These are phyloP conservation scores for Ascobolus immersus DNA, from an alignment of 495 filamentous ascomycete species.

Conservation along the genomic window DNA sequence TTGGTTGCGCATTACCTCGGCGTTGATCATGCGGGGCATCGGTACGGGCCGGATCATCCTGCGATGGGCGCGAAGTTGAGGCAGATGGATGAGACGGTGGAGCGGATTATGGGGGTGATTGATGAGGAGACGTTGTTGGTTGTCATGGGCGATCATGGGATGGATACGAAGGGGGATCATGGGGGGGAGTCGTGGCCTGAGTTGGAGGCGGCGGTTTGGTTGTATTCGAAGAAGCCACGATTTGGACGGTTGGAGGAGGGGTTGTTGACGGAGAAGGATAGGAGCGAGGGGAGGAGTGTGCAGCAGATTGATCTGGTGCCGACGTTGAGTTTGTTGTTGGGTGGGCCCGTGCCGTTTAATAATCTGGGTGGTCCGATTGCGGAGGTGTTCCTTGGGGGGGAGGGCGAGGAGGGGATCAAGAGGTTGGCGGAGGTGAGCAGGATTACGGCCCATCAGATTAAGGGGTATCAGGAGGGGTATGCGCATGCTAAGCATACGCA, in stretches of 20 bases:
- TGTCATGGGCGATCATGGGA: conserved; percentile 95
- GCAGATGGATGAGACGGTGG: conserved; percentile 70
- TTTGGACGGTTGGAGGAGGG: conserved; percentile 52
- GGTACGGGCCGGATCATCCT: conserved; percentile 78
- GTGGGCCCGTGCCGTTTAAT: conserved; percentile 86
- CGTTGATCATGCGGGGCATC: conserved; percentile 89
- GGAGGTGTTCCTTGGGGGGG: conserved; percentile 58
- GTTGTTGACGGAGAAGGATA: conserved; percentile 44
- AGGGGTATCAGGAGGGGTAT: conserved; percentile 57
- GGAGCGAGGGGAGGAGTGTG: conserved; percentile 32
- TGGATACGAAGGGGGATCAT: conserved; percentile 93
- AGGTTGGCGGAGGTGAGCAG: conserved; percentile 52
- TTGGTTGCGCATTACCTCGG: conserved; percentile 82
- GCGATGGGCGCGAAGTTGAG: conserved; percentile 74
- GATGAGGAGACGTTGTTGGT: conserved; percentile 74
- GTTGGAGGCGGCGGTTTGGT: conserved; percentile 84
- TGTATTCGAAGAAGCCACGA: conserved; percentile 67
- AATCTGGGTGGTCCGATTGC: conserved; percentile 89
- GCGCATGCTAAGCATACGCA: conserved; percentile 17
- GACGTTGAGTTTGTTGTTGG: conserved; percentile 62
- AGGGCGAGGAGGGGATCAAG: conserved; percentile 36
- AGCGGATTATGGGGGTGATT: conserved; percentile 39
- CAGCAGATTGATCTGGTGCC: conserved; percentile 91
- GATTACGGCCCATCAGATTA: conserved; percentile 60
- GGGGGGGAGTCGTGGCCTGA: conserved; percentile 91